phyloP scores from a whole-genome alignment of 1,284 basidiomycete species.

The Cutaneotrichosporon arboriforme region DNA sequence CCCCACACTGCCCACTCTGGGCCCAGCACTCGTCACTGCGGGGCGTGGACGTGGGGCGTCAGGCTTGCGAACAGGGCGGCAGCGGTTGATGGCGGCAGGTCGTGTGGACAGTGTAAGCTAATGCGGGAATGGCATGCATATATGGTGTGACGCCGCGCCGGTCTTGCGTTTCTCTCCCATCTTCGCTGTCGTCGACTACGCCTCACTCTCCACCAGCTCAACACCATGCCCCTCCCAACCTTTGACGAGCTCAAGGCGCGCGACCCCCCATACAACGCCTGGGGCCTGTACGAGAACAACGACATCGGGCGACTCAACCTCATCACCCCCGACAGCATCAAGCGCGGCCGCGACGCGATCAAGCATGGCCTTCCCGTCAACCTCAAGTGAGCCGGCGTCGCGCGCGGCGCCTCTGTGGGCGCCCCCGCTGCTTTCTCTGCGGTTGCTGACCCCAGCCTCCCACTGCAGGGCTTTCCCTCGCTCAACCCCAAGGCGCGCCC shows the following conservation, averaged over 20 bases:
- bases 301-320: slow-evolving; percentile 35
- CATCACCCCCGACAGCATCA: slow-evolving; percentile 29
- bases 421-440: not conserved
- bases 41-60: too few species aligned
- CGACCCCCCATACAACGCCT: slow-evolving; percentile 34
- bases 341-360: slow-evolving; percentile 27
- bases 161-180: too few species aligned
- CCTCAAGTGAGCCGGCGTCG: slow-evolving; percentile 34
- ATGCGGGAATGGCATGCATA: too few species aligned
- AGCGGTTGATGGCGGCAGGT: too few species aligned
- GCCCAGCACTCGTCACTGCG: too few species aligned
- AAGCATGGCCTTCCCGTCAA: slow-evolving; percentile 33
- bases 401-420: too few species aligned
- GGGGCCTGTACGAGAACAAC: slow-evolving; percentile 33
- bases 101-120: too few species aligned
- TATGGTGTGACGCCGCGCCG: too few species aligned
- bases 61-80: too few species aligned
- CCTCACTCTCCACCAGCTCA: not conserved
- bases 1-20: too few species aligned
- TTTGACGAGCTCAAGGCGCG: slow-evolving; percentile 22
- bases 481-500: slow-evolving; percentile 1
- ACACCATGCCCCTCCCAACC: slow-evolving; percentile 1
- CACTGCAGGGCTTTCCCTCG: slow-evolving; percentile 5
- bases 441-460: slow-evolving; percentile 7
- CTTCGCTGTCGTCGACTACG: too few species aligned